Base-by-base conservation (phyloP, 768 basidiomycete genomes). In the Hericium erinaceus region DNA sequence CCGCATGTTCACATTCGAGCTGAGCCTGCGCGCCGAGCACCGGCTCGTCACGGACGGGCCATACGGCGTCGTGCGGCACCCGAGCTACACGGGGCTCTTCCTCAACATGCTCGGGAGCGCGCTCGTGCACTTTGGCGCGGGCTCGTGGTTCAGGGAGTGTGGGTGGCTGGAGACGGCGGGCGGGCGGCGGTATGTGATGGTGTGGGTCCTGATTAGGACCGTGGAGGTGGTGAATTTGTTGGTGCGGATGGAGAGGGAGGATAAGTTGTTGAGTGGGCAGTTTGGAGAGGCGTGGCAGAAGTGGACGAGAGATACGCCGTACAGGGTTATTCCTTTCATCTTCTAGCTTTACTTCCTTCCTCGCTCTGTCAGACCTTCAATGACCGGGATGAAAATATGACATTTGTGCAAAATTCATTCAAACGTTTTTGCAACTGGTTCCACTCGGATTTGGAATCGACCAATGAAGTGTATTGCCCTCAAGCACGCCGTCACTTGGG, bases 251-350 rank as follows among this genome's bases (percentile, higher is more conserved):
- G 16, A 5, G 28, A 52, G 24, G 49, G 63, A 64, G 55, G 60
- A 64, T 11, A 41, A 22, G 54, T 39, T 61, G 37, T 37, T 64
- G 58, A 57, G 28, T 48, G 53, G 57, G 54, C 39, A 58, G 48
- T 64, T 64, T 24, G 58, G 58, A 22, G 52, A 54, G 46, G 38
- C 61, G 51, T 64, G 63, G 63, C 54, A 57, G 7, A 46, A 51
- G 26, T 64, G 63, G 63, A 55, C 56, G 26, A 41, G 37, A 39
- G 59, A 38, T 37, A 55, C 54, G 37, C 57, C 55, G 24, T 64
- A 55, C 33, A 58, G 40, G 49, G 41, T 64, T n/a, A 18, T 64
- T 12, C 62, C 62, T 1, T 50, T 44, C 38, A 39, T 65, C 4
- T 65, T 55, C 33, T 65, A 54, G 33, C 9, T 10, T 8, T 33